Percentiles rank a stretch among this genome's conserved stretches.
phyloP scores from a whole-genome alignment of 306 rosid species.

The Cucurbita pepo region DNA sequence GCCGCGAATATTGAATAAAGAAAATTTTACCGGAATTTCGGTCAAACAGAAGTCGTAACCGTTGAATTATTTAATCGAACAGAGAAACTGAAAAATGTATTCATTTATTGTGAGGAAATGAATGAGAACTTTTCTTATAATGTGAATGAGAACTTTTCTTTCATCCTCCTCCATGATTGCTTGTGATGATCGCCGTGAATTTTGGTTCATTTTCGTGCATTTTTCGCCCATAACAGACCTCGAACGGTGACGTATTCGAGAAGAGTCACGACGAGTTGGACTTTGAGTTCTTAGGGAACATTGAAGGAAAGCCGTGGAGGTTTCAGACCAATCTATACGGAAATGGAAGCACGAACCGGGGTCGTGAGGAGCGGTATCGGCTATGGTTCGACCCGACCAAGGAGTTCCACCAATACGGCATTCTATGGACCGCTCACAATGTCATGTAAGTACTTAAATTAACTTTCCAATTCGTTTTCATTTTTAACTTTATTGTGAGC shows the following conservation, averaged over 20 bases:
- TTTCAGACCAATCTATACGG: slow-evolving; percentile 91
- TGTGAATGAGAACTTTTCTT: not conserved
- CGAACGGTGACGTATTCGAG: slow-evolving; percentile 78
- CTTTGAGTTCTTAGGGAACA: slow-evolving; percentile 80
- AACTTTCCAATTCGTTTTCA: not conserved
- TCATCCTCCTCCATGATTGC: not conserved
- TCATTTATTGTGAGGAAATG: not conserved
- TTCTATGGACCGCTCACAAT: slow-evolving; percentile 65
- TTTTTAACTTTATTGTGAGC: not conserved
- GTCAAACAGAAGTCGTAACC: not conserved
- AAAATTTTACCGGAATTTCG: not conserved
- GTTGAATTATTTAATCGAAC: not conserved
- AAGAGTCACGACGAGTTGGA: slow-evolving; percentile 84
- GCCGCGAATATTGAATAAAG: not conserved
- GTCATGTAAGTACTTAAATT: slow-evolving; percentile 35
- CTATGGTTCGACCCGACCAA: slow-evolving; percentile 87
- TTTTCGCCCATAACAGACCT: slow-evolving; percentile 32
- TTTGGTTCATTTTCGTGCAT: not conserved
- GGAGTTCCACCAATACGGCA: slow-evolving; percentile 67
- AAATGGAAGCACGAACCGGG: slow-evolving; percentile 81
- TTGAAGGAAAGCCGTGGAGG: slow-evolving; percentile 78
- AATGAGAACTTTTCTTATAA: not conserved
- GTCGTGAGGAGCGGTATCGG: slow-evolving; percentile 83
- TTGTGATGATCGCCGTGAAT: not conserved
- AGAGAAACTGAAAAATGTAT: not conserved